Conservation (phyloP, 106 monocot species). For the Dendrobium nobile region DNA sequence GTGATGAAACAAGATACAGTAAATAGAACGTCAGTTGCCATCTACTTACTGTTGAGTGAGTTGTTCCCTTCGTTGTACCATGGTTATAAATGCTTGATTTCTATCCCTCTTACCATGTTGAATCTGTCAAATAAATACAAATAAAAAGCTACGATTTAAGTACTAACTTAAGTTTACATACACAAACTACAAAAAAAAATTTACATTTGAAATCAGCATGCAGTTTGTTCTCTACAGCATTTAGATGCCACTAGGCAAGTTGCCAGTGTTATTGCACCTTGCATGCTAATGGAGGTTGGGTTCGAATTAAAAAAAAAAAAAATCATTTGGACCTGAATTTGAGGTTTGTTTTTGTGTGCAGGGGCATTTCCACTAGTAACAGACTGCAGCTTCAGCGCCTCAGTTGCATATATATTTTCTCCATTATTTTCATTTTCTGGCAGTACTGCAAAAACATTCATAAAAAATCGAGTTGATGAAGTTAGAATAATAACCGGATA, state of each 20-base stretch:
- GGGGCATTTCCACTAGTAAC: not conserved
- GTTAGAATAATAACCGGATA: not conserved
- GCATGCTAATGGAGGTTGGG: not conserved
- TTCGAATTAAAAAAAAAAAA: not conserved
- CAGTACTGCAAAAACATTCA: not conserved
- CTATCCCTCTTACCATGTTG: not conserved
- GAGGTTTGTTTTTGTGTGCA: not conserved
- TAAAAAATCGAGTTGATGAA: not conserved
- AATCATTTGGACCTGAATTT: not conserved
- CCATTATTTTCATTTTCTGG: not conserved
- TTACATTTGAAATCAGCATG: no score
- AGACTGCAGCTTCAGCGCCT: not conserved
- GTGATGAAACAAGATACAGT: not conserved
- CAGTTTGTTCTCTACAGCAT: not conserved
- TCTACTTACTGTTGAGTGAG: not conserved
- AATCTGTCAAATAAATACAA: not conserved
- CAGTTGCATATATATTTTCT: not conserved
- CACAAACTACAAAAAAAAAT: no score
- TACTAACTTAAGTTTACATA: no score
- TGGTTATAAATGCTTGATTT: not conserved
- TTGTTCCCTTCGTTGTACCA: not conserved
- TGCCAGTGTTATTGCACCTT: no score
- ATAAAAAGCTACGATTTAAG: not conserved
- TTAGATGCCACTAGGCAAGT: not conserved
- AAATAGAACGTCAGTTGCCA: not conserved